Base-by-base conservation (phyloP, 2,329 filamentous ascomycete genomes). In the Paramyrothecium roridum region DNA sequence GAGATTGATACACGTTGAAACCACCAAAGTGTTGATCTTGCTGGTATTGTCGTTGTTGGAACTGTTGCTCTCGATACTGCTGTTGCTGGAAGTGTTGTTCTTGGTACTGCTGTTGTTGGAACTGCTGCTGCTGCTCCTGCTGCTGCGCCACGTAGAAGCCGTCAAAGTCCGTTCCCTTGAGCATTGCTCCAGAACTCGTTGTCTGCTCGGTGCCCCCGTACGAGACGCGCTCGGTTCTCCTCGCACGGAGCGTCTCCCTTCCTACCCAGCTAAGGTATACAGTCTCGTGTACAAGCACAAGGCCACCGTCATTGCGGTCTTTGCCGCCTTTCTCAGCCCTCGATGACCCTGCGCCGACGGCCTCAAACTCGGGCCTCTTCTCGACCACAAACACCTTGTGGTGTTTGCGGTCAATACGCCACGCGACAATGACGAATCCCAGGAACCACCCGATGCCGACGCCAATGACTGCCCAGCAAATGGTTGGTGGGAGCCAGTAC, bases 241-340 rank as follows among this genome's bases (percentile, higher is more conserved):
- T 56, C 12, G 61, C 48, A 3, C 53, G 59, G 21, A 64, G 57
- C 13, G 65, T 64, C 51, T 72, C 70, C 17, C 56, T 64, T 0
- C 65, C 70, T 17, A 68, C 65, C 70, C 70, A 72, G 48, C 66
- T 67, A 16, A 71, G 54, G 51, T 69, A 73, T 0, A 73, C 69
- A 7, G 69, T 73, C 59, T 73, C 70, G n/a, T 72, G 70, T 8
- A 71, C 63, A 23, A 72, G 63, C 3, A 73, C 64, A 26, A 72
- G 64, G 0, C 69, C 69, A 8, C 60, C 63, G 6, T 51, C 52
- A 20, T 52, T 53, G n/a, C 55, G 57, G 7, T 58, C 59, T 7
- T 62, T 53, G 2, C 56, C 56, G 1, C 56, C 57, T 33, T 60
- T 63, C 12, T 61, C 62, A 20, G 52, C 60, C 3, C 53, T 52